Conservation (phyloP, 2,329 filamentous ascomycete genomes). For the Neopestalotiopsis sp. region DNA sequence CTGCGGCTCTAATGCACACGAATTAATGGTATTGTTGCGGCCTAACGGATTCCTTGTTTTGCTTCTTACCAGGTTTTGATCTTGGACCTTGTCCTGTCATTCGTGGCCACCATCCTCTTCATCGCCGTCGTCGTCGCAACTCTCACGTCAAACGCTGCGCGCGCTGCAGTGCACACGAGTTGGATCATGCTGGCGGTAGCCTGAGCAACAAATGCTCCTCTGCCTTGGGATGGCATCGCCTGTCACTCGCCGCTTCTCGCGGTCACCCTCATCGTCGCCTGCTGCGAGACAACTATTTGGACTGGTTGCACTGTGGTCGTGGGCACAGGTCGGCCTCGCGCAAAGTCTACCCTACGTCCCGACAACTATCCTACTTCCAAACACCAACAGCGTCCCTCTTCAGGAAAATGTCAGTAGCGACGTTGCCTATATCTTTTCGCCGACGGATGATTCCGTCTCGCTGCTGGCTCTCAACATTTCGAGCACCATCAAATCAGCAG, state of each 20-base stretch:
- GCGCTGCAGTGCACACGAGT: slow-evolving; percentile 6
- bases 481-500: slow-evolving; percentile 54
- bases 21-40: slow-evolving; percentile 4
- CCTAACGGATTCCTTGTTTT: background rate
- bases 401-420: slow-evolving; percentile 43
- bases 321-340: slow-evolving; percentile 37
- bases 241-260: slow-evolving; percentile 16
- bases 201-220: slow-evolving; percentile 16
- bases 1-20: slow-evolving; percentile 9
- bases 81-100: background rate
- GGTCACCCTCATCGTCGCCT: slow-evolving; percentile 19
- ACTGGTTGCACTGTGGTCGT: slow-evolving; percentile 26
- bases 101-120: slow-evolving; percentile 1
- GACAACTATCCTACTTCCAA: slow-evolving; percentile 70
- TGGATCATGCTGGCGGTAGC: slow-evolving; percentile 13
- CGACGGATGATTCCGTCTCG: slow-evolving; percentile 53
- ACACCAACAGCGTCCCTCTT: slow-evolving; percentile 48
- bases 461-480: slow-evolving; percentile 73
- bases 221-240: slow-evolving; percentile 30
- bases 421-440: slow-evolving; percentile 73
- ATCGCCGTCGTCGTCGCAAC: background rate
- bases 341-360: slow-evolving; percentile 76
- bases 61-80: slow-evolving; percentile 5
- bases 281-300: slow-evolving; percentile 29
- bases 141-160: background rate